Base-by-base conservation (phyloP, 1,139 yeast species). In the Suhomyces ambrosiae region DNA sequence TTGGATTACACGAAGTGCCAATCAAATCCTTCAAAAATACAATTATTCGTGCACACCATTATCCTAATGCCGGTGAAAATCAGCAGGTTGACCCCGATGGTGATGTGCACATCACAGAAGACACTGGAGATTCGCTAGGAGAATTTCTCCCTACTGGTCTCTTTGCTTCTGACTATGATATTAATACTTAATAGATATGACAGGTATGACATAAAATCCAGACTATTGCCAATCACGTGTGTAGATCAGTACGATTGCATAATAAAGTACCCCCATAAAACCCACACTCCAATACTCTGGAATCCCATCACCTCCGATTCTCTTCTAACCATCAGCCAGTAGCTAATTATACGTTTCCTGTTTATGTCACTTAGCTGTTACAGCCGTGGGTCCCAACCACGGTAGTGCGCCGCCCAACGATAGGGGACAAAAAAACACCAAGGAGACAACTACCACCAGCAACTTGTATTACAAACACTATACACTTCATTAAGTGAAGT, bases 1-100 rank as follows among this genome's bases (percentile, higher is more conserved):
- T 61, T 17, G 56, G 62, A 9, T 34, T 68, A 9, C 45, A 39
- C 9, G 74, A 68, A 42, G 45, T 49, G 3, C 56, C 56, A 21
- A 59, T 68, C 27, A 47, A 42, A 10, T 42, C 52, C n/a, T 68
- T 69, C 45, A 39, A 48, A 23, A 47, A 45, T 5, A 63, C 69
- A 3, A 33, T 44, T 19, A 63, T 68, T 9, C 40, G 45, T 30
- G 49, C 56, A 3, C 44, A 48, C 17, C 67, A 68, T 45, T 68
- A 61, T 41, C 73, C 73, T 4, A 5, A 18, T 18, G 18, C 23
- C 3, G 4, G 12, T 10, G 16, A 27, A 19, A 16, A 14, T 21
- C 2, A 12, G 4, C 11, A 11, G 4, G 11, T 24, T 7, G 27
- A 23, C 8, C 10, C 22, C n/a, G 33, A 30, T 14, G 10, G n/a